A percentile compares a stretch with the other conserved stretches of the same genome.
Evolutionary conservation across 2,329 filamentous ascomycete species (phyloP).

Genomic region (Neonectria magnoliae): DNA sequence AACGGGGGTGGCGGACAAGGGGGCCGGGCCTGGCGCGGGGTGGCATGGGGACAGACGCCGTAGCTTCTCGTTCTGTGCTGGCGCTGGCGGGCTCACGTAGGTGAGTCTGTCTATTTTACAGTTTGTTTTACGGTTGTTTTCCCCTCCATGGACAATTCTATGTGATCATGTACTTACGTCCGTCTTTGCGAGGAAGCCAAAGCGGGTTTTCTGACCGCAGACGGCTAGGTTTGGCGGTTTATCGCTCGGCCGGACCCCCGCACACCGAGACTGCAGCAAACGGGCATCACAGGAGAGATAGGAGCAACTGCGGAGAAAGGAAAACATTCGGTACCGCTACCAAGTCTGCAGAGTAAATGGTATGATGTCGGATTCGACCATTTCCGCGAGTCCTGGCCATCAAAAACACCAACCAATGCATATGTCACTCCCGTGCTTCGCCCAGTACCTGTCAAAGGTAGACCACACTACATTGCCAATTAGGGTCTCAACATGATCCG

Average conservation of each 20-base stretch:
- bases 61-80: background rate
- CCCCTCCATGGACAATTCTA: background rate
- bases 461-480: background rate
- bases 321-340: background rate
- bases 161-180: background rate
- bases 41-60: background rate
- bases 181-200: too few relatives aligned
- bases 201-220: background rate
- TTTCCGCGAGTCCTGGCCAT: background rate
- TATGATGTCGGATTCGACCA: background rate
- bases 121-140: background rate
- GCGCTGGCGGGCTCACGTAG: background rate
- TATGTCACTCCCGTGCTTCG: background rate
- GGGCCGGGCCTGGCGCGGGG: background rate
- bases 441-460: background rate
- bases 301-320: background rate
- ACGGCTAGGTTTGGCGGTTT: background rate
- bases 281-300: constrained; percentile 1
- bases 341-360: background rate
- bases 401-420: background rate
- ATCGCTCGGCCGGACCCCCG: constrained; percentile 15
- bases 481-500: background rate
- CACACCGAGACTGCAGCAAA: constrained; percentile 9
- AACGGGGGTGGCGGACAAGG: background rate
- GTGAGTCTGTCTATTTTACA: background rate